Evolutionary conservation across 495 filamentous ascomycete genomes (phyloP), one percentile per base, ranked within the genome.

Genomic region (Neurospora pannonica): DNA sequence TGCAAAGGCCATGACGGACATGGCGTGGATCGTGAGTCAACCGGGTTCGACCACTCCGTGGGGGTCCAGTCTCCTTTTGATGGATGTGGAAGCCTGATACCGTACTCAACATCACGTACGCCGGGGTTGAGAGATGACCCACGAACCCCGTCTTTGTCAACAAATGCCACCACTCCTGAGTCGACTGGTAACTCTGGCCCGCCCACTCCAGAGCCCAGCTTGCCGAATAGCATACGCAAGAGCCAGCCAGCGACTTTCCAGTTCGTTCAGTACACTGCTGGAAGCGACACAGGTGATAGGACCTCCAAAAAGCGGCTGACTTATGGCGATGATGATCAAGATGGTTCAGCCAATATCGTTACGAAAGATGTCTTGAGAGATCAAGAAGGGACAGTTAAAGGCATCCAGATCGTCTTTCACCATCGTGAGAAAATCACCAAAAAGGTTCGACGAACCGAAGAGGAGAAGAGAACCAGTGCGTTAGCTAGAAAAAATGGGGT

Each of bases 401-500:
- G 28, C 3, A 4, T 34, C 15, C 24, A 67, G 7, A 19, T 67
- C 54, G 54, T 67, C 6, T 67, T 67, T 1, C 54, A 67, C 3
- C 54, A 34, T 34, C 28, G 28, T 17, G 54, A 67, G 6, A 67
- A 67, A 36, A 19, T 0, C 28, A 34, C 31, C 2, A 67, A 67
- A 36, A 67, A 34, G 54, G 54, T 34, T 1, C 28, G 28, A 24
- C 7, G 36, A 13, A 62, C 39, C 36, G 74, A 81, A 13, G 78
- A 81, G 75, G 74, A 74, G 11, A 48, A 36, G n/a, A 71, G 74
- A 46, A 78, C 79, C 5, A 67, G 28, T 36, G 75, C 72, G 4
- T 34, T 74, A 8, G 80, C 77, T 0, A 75, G 78, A 74, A 75
- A 72, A 36, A 73, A 78, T 21, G 80, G 80, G 1, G 79, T 81